Evolutionary conservation across 257 asterid species (phyloP), one percentile per base, ranked within the genome.

Genomic region (Plantago major): DNA sequence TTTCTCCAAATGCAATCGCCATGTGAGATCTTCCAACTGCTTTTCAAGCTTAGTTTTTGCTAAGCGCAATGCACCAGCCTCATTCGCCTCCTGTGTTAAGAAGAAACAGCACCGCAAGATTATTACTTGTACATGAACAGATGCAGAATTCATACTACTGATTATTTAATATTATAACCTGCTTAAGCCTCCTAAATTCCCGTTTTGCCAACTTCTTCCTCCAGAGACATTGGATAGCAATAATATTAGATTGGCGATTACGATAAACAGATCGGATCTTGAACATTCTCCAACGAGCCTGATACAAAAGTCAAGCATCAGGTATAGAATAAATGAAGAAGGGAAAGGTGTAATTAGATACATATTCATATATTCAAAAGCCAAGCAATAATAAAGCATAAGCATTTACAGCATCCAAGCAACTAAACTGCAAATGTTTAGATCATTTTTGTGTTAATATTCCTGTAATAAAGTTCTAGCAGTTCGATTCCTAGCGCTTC

Each of bases 11-110:
- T 85, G 86, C 84, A 89, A 78, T 66, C 99, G 86, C 99, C 96
- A 93, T 2, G 97, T 93, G 55, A 93, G 90, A 83, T 93, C 99
- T 73, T 93, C 99, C 84, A 89, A 71, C 81, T 89, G 97, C 78
- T 84, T 93, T 70, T 93, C 97, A 66, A 93, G 97, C 82, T 93
- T 93, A 69, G 74, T 75, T 80, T 93, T 93, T 33, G 97, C 99
- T 46, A 89, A 53, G 70, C 97, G 96, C 78, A 93, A 76, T 54
- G 97, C 97, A 68, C 99, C 99, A 56, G 99, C 77, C 75, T 93
- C 99, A 71, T 87, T 93, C 50, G 99, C 99, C 76, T 87, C 99
- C 99, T 93, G 84, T 52, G 71, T 19, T 33, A 52, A 22, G 28
- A 53, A 26, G 16, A 19, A 53, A 53, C 37, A 53, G 42, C 6